Evolutionary conservation across 345 rosid genomes (phyloP).

Genomic region (Durio zibethinus): DNA sequence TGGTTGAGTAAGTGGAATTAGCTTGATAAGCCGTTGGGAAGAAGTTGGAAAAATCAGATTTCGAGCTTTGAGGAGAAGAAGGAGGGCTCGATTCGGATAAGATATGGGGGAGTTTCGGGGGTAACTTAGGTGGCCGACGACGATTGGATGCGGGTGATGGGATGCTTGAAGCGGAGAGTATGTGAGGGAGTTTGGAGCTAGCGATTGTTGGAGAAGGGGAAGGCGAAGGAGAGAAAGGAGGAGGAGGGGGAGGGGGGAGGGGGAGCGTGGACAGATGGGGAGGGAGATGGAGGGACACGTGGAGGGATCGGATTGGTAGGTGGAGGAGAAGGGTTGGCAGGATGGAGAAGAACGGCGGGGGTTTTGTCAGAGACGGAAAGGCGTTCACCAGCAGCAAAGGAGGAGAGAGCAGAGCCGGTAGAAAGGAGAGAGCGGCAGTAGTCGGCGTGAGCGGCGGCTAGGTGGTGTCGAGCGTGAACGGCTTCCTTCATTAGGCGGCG

Average conservation of each 20-base stretch:
- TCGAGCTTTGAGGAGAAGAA: conserved; percentile 61
- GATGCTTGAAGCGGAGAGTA: conserved; percentile 36
- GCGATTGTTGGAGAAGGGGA: conserved; percentile 44
- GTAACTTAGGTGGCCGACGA: conserved; percentile 31
- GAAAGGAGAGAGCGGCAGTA: conserved; percentile 82
- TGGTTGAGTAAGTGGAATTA: conserved; percentile 58
- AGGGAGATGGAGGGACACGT: conserved; percentile 41
- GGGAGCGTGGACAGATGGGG: conserved; percentile 40
- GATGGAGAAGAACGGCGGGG: conserved; percentile 73
- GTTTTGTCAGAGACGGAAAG: conserved; percentile 77
- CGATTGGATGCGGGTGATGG: conserved; percentile 27
- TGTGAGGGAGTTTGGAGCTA: conserved; percentile 54
- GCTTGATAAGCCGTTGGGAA: conserved; percentile 72
- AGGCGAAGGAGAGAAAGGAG: conserved; percentile 27
- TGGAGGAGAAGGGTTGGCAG: conserved; percentile 25
- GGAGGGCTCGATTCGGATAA: conserved; percentile 79
- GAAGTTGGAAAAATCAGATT: conserved; percentile 44
- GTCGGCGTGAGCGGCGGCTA: conserved; percentile 92
- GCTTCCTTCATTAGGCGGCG: conserved; percentile 95
- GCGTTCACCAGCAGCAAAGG: conserved; percentile 75
- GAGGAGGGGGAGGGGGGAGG: conserved; percentile 41
- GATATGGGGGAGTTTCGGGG: conserved; percentile 76
- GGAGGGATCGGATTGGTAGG: conserved; percentile 31
- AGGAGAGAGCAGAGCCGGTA: conserved; percentile 83
- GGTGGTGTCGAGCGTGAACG: conserved; percentile 74